Conservation (phyloP, 352 stramenopile species). For the Phytopythium vexans region DNA sequence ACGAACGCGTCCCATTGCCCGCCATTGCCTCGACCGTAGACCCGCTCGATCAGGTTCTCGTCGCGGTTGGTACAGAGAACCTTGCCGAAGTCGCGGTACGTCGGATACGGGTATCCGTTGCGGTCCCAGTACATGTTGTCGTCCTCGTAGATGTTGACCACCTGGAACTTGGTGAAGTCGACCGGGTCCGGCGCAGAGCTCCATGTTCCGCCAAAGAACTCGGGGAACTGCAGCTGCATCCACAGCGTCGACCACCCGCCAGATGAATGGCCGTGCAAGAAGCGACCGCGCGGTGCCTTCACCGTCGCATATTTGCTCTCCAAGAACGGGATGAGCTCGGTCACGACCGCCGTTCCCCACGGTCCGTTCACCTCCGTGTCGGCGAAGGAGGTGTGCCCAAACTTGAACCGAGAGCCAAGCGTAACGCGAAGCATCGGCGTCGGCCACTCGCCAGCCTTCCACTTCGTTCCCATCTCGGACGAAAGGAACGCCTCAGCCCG, state of each 20-base stretch:
- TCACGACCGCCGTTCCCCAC: conserved; percentile 62
- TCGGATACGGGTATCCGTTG: conserved; percentile 50
- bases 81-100: conserved; percentile 46
- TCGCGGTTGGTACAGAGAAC: conserved; percentile 61
- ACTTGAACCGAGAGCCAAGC: conserved; percentile 70
- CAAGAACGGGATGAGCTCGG: conserved; percentile 67
- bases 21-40: conserved; percentile 61
- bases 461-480: conserved; percentile 59
- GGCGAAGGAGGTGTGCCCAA: conserved; percentile 74
- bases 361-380: conserved; percentile 63
- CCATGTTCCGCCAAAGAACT: conserved; percentile 75
- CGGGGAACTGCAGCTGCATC: conserved; percentile 69
- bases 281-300: conserved; percentile 30
- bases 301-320: conserved; percentile 48
- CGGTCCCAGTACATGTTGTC: conserved; percentile 75
- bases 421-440: conserved; percentile 69
- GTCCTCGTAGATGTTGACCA: conserved; percentile 67
- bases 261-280: conserved; percentile 72
- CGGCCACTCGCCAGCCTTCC: conserved; percentile 52
- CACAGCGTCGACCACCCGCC: conserved; percentile 69
- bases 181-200: conserved; percentile 71
- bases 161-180: conserved; percentile 66
- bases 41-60: conserved; percentile 68
- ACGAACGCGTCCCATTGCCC: conserved; percentile 80
- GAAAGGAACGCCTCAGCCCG: conserved; percentile 58